Conservation (phyloP, 352 stramenopile species). For the Globisporangium iwayamae region DNA sequence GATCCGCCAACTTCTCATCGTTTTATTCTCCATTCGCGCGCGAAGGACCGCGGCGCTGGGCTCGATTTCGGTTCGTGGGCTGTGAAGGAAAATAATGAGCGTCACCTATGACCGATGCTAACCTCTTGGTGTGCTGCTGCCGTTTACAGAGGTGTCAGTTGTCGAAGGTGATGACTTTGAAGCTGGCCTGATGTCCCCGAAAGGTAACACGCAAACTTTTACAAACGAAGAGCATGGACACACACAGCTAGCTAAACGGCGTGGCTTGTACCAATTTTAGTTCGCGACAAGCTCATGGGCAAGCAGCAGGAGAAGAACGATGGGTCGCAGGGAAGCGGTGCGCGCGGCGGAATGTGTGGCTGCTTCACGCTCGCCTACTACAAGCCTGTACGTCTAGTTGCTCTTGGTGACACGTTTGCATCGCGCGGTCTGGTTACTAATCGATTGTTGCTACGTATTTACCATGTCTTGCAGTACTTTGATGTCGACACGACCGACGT, state of each 20-base stretch:
- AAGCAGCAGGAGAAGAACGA: conserved; percentile 39
- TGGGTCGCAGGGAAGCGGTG: conserved; percentile 25
- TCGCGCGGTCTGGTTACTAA: background rate
- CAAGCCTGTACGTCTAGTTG: conserved; percentile 52
- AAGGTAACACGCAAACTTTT: conserved; percentile 27
- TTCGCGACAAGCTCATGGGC: conserved; percentile 58
- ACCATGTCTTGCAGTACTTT: conserved; percentile 54
- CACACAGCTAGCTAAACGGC: background rate
- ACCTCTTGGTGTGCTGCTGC: background rate
- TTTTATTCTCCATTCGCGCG: background rate
- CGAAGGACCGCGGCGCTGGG: conserved; percentile 57
- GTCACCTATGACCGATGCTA: background rate
- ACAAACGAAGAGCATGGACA: background rate
- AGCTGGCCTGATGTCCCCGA: conserved; percentile 70
- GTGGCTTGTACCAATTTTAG: conserved; percentile 12
- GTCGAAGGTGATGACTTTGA: conserved; percentile 69
- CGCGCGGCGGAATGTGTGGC: conserved; percentile 53
- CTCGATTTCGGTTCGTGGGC: conserved; percentile 67
- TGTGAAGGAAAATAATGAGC: background rate
- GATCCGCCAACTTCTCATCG: background rate
- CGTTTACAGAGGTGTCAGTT: conserved; percentile 65
- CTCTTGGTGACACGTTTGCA: background rate
- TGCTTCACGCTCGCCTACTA: conserved; percentile 84
- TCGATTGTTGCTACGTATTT: background rate
- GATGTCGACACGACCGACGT: conserved; percentile 83